These are phyloP conservation scores for Leccinum rimulosum DNA, from an alignment of 768 basidiomycete species.

Conservation along the genomic window DNA sequence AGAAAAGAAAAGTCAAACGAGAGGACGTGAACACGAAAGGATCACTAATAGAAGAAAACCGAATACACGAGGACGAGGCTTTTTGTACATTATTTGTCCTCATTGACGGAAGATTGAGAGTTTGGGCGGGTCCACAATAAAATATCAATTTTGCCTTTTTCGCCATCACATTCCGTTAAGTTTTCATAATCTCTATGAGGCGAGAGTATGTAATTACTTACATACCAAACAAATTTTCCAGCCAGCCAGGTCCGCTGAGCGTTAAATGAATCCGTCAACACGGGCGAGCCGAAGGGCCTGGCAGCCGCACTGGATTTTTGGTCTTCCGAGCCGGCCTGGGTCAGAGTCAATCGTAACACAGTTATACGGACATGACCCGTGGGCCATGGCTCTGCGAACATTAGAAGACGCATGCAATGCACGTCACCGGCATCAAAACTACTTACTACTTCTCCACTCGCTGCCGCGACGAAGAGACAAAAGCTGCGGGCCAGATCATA, in stretches of 20 bases:
- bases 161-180: constrained; percentile 19
- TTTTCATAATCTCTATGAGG: constrained; percentile 7
- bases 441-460: neutral
- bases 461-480: neutral
- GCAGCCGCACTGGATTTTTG: neutral
- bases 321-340: neutral
- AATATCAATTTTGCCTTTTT: constrained; percentile 11
- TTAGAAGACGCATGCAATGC: neutral
- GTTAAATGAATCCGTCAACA: neutral
- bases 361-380: neutral
- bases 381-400: neutral
- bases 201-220: neutral
- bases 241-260: neutral
- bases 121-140: constrained; percentile 10
- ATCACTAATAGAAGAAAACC: constrained; percentile 17
- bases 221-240: constrained; percentile 1
- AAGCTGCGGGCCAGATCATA: neutral
- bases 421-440: neutral
- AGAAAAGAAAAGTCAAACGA: constrained; percentile 21
- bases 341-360: neutral
- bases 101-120: constrained; percentile 28
- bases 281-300: neutral
- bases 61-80: neutral
- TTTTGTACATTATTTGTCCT: constrained; percentile 36
- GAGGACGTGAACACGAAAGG: constrained; percentile 28